Percentiles rank a stretch among this genome's conserved stretches.
Conservation (phyloP, 2,329 filamentous ascomycete genomes). For the Tolypocladium endophyticum region DNA sequence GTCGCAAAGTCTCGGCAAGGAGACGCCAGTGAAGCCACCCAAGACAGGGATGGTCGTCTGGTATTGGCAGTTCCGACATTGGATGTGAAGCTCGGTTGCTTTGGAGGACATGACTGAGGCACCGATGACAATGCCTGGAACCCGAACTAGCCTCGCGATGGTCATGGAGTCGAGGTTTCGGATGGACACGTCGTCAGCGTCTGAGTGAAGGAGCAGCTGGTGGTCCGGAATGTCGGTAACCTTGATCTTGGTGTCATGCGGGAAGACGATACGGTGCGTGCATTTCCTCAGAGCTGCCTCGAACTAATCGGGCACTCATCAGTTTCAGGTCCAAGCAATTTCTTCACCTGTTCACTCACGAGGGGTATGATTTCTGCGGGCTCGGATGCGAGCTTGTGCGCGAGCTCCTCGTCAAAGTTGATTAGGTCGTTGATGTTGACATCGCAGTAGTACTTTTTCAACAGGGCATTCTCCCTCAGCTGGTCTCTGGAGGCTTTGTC, state of each 20-base stretch:
- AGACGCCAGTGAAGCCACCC: slow-evolving; percentile 80
- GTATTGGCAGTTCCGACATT: slow-evolving; percentile 79
- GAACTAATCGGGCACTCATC: slow-evolving; percentile 47
- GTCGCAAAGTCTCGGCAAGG: slow-evolving; percentile 69
- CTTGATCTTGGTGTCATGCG: slow-evolving; percentile 49
- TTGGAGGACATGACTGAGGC: slow-evolving; percentile 96
- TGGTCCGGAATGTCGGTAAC: slow-evolving; percentile 63
- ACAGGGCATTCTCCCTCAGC: slow-evolving; percentile 83
- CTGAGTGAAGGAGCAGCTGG: slow-evolving; percentile 90
- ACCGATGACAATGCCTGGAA: slow-evolving; percentile 95
- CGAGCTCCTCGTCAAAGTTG: slow-evolving; percentile 90
- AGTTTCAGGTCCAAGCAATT: not conserved
- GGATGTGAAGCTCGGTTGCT: slow-evolving; percentile 73
- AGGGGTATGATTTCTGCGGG: slow-evolving; percentile 88
- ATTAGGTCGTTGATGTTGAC: slow-evolving; percentile 93
- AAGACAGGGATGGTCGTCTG: slow-evolving; percentile 60
- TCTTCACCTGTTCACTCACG: slow-evolving; percentile 36
- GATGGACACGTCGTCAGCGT: slow-evolving; percentile 82
- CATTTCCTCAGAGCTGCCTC: slow-evolving; percentile 83
- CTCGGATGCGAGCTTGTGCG: slow-evolving; percentile 78
- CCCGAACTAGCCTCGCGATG: slow-evolving; percentile 88
- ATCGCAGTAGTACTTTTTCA: slow-evolving; percentile 93
- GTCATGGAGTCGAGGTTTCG: slow-evolving; percentile 87
- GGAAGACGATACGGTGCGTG: slow-evolving; percentile 87
- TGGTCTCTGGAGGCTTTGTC: slow-evolving; percentile 60